These are phyloP conservation scores for Eimeria acervulina DNA, from an alignment of 169 alveolate genomes.

Conservation along the genomic window DNA sequence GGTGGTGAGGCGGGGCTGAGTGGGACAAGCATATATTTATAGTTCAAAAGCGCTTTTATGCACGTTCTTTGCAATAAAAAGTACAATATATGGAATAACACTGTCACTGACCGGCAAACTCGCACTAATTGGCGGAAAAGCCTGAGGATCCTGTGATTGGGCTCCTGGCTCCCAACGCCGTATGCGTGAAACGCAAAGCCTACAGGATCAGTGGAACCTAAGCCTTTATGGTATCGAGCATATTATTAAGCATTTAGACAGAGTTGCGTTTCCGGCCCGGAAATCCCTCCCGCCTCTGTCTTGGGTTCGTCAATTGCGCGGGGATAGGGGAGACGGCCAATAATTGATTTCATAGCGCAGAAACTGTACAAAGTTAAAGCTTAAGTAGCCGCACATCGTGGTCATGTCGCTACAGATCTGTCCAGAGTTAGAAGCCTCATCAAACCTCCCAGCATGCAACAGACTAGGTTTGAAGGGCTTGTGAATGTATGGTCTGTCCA, in stretches of 20 bases:
- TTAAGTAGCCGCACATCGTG: neutral
- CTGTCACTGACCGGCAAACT: neutral
- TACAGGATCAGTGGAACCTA: neutral
- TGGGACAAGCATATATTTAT: neutral
- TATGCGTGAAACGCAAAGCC: neutral
- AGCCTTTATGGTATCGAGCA: neutral
- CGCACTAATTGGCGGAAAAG: neutral
- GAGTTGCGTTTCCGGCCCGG: neutral
- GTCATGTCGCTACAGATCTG: neutral
- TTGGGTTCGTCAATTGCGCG: neutral
- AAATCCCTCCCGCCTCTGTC: neutral
- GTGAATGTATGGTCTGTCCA: too few species aligned
- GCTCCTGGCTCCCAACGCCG: neutral
- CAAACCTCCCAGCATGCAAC: too few species aligned
- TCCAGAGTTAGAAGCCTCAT: neutral
- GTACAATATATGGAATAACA: neutral
- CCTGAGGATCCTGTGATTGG: neutral
- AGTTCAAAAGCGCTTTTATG: neutral
- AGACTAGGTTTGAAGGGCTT: too few species aligned
- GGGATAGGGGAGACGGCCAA: neutral
- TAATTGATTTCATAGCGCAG: neutral
- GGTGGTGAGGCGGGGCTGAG: conserved; percentile 64
- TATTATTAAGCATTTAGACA: neutral
- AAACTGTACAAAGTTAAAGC: neutral
- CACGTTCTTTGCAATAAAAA: neutral